A percentile compares a stretch with the other conserved stretches of the same genome.
Evolutionary conservation across 768 basidiomycete genomes (phyloP).

Genomic region (Boletus fagicola): DNA sequence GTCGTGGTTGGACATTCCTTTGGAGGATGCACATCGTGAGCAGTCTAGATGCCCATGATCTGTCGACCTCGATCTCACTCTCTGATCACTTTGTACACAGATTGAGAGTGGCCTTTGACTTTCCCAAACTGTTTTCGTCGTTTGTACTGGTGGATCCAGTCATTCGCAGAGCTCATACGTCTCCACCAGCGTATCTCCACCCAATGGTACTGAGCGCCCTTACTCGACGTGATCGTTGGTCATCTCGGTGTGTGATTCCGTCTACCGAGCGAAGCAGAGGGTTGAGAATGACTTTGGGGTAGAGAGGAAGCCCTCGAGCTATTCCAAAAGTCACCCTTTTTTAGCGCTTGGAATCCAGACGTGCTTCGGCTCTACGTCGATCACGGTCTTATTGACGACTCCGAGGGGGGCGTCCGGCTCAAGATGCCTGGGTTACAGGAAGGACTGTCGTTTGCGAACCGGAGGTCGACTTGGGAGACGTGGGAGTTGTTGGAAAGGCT

Average conservation of each 20-base stretch:
- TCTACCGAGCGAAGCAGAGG: not conserved
- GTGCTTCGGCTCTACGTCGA: constrained; percentile 61
- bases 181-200: not conserved
- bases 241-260: constrained; percentile 44
- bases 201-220: constrained; percentile 45
- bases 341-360: constrained; percentile 64
- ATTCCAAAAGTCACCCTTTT: constrained; percentile 62
- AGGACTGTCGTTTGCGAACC: constrained; percentile 57
- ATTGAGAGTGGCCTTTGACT: constrained; percentile 59
- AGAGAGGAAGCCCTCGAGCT: constrained; percentile 59
- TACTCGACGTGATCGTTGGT: constrained; percentile 60
- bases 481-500: constrained; percentile 30
- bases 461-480: constrained; percentile 18
- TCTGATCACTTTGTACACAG: constrained; percentile 34
- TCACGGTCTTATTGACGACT: constrained; percentile 44
- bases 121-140: constrained; percentile 66
- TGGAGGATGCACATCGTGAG: constrained; percentile 76
- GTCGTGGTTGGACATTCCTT: constrained; percentile 82
- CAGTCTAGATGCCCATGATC: constrained; percentile 4
- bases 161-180: constrained; percentile 35
- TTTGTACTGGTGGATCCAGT: constrained; percentile 82
- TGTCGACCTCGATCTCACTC: not conserved
- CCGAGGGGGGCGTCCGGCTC: constrained; percentile 46
- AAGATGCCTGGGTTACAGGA: constrained; percentile 71
- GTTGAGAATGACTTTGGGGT: not conserved